Evolutionary conservation across 192 early-diverging fungal genomes (phyloP), one percentile per base, ranked within the genome.

Genomic region (Phycomyces nitens): DNA sequence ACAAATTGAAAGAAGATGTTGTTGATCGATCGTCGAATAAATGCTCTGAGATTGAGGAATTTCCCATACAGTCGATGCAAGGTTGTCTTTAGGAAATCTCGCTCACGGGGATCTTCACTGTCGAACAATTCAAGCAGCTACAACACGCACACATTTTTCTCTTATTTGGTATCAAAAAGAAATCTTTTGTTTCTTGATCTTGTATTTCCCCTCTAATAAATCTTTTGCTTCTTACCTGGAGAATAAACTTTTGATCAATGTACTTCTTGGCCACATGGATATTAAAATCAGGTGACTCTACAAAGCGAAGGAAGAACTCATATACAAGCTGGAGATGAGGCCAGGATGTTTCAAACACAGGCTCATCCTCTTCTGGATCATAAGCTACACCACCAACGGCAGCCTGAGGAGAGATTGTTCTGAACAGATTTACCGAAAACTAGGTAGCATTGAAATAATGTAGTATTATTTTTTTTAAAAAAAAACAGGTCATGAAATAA

Each of bases 291-390:
- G 92, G 89, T 0, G 92, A 96, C 75, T 99, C 97, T 29, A 99
- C 92, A 76, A 98, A 99, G 39, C 95, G 84, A 58, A 99, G 79
- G 70, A 99, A 97, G 70, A 99, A 95, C 73, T 95, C 95, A 74
- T 99, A 99, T 10, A 99, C 96, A 49, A 98, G 88, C 69, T 94
- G 94, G 49, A 99, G 74, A 77, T 99, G 97, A 56, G 96, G 96
- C 97, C 97, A 99, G 12, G 95, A 93, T 42, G 89, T 76, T 73
- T 99, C 97, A 53, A 98, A 78, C 3, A 95, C 93, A 5, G 97
- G 97, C 73, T 99, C 97, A 74, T 99, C 97, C 63, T 99, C 97
- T 69, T 99, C 97, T 9, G 97, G 96, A 76, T 99, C 97, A 68
- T 94, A 99, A 18, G 92, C 94, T 60, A 97, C 97, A 44, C 94